A percentile compares a stretch with the other conserved stretches of the same genome.
Conservation (phyloP, 352 stramenopile genomes). For the Phytophthora sansomeana region DNA sequence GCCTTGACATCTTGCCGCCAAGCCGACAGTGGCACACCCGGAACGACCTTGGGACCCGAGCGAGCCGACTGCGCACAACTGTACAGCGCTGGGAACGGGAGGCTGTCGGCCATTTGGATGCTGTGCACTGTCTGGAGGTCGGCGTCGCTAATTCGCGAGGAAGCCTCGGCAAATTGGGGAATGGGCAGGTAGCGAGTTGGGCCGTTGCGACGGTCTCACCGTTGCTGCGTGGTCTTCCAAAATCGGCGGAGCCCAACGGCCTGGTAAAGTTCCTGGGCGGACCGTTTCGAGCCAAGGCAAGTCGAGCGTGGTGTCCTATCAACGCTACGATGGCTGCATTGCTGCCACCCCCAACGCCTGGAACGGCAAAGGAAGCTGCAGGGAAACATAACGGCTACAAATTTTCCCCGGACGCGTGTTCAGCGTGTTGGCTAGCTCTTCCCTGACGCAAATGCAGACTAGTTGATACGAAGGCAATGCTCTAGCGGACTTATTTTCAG, state of each 20-base stretch:
- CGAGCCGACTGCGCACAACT: conserved; percentile 35
- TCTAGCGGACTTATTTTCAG: conserved; percentile 28
- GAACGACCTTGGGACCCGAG: conserved; percentile 48
- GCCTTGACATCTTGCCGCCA: conserved; percentile 66
- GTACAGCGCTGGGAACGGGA: conserved; percentile 58
- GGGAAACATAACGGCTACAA: conserved; percentile 33
- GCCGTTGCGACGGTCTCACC: conserved; percentile 21
- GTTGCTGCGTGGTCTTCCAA: conserved; percentile 26
- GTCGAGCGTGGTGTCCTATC: conserved; percentile 1
- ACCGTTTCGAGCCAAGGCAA: conserved; percentile 27
- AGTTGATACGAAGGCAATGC: neutral
- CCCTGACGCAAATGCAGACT: conserved; percentile 21
- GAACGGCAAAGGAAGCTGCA: conserved; percentile 27
- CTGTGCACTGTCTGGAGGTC: neutral
- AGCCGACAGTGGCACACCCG: conserved; percentile 52
- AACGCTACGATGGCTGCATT: conserved; percentile 2
- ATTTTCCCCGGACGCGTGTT: conserved; percentile 14
- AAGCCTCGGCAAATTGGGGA: conserved; percentile 32
- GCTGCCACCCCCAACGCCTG: neutral
- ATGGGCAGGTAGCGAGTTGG: conserved; percentile 2
- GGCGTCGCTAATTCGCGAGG: conserved; percentile 11
- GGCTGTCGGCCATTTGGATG: conserved; percentile 47
- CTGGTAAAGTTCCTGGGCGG: conserved; percentile 22
- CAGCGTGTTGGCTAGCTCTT: conserved; percentile 15
- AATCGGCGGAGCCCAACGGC: conserved; percentile 28